Evolutionary conservation across 129 eudicot genomes (phyloP).

Genomic region (Pulicaria dysenterica): DNA sequence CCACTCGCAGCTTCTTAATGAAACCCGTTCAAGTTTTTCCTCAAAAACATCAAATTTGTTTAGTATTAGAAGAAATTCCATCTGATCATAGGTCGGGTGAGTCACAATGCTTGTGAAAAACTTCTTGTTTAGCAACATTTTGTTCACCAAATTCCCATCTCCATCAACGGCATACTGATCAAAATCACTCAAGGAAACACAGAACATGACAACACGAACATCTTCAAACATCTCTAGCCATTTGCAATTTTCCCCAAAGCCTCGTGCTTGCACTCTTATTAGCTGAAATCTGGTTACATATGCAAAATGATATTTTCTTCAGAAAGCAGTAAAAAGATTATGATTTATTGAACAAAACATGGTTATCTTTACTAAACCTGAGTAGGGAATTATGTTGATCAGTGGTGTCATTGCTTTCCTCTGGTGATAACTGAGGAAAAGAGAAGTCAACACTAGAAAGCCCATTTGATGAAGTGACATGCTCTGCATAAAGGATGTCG

Average conservation of each 20-base stretch:
- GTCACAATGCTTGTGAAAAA: slow-evolving; percentile 78
- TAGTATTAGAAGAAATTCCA: slow-evolving; percentile 81
- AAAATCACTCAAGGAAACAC: slow-evolving; percentile 81
- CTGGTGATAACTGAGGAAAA: slow-evolving; percentile 56
- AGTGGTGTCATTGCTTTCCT: slow-evolving; percentile 49
- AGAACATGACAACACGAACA: slow-evolving; percentile 77
- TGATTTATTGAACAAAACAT: slow-evolving; percentile 2
- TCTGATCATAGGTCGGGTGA: slow-evolving; percentile 86
- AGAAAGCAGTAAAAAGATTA: background rate
- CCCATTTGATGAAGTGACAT: slow-evolving; percentile 92
- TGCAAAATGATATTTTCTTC: background rate
- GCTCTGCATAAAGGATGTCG: slow-evolving; percentile 92
- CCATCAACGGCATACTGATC: slow-evolving; percentile 59
- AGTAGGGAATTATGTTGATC: slow-evolving; percentile 69
- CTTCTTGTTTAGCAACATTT: slow-evolving; percentile 76
- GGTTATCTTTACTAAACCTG: slow-evolving; percentile 45
- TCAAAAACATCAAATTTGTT: slow-evolving; percentile 83
- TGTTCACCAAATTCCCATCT: slow-evolving; percentile 60
- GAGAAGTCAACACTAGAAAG: slow-evolving; percentile 87
- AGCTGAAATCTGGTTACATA: slow-evolving; percentile 68
- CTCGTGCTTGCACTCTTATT: slow-evolving; percentile 86
- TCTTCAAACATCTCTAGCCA: slow-evolving; percentile 99
- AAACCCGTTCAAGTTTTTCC: slow-evolving; percentile 73
- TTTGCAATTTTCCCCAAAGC: slow-evolving; percentile 88
- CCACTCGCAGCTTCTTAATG: slow-evolving; percentile 82